Evolutionary conservation across 139 green algal species (phyloP).

Genomic region (Micractinium conductrix): DNA sequence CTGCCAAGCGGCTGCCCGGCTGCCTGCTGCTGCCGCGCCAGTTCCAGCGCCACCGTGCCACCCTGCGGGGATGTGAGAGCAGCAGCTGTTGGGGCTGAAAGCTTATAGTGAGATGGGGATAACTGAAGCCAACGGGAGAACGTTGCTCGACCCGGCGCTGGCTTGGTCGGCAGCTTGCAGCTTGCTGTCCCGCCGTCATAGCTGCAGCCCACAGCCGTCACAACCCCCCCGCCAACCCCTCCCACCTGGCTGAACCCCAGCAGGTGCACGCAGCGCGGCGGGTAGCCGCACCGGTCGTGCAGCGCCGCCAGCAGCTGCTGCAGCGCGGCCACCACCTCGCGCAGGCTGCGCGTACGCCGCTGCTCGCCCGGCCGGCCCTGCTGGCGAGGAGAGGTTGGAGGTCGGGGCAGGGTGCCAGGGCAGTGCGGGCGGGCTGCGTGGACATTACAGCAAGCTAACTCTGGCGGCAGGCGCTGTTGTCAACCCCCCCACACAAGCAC

Average conservation of each 20-base stretch:
- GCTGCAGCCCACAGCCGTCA: neutral
- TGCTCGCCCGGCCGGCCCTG: slow-evolving; percentile 38
- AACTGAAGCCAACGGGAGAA: too few species aligned
- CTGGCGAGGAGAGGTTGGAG: neutral
- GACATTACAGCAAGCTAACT: neutral
- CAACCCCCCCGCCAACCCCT: neutral
- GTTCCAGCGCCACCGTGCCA: slow-evolving; percentile 45
- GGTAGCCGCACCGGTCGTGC: slow-evolving; percentile 20
- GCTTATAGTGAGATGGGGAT: too few species aligned
- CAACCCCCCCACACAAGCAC: neutral
- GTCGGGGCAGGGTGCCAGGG: too few species aligned
- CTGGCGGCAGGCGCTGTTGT: neutral
- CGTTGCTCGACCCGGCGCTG: too few species aligned
- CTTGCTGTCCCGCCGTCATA: neutral
- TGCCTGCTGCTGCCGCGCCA: slow-evolving; percentile 18
- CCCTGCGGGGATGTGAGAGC: slow-evolving; percentile 20
- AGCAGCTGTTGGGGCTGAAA: too few species aligned
- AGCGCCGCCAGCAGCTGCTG: slow-evolving; percentile 19
- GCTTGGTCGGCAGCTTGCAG: neutral
- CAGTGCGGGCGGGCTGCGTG: too few species aligned
- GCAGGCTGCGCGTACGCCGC: slow-evolving; percentile 36
- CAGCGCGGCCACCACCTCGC: slow-evolving; percentile 14
- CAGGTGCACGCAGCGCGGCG: slow-evolving; percentile 33
- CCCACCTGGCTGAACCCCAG: slow-evolving; percentile 46
- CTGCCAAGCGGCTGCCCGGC: slow-evolving; percentile 6